Evolutionary conservation across 148 eudicot genomes (phyloP).

Genomic region (Nepenthes mirabilis): DNA sequence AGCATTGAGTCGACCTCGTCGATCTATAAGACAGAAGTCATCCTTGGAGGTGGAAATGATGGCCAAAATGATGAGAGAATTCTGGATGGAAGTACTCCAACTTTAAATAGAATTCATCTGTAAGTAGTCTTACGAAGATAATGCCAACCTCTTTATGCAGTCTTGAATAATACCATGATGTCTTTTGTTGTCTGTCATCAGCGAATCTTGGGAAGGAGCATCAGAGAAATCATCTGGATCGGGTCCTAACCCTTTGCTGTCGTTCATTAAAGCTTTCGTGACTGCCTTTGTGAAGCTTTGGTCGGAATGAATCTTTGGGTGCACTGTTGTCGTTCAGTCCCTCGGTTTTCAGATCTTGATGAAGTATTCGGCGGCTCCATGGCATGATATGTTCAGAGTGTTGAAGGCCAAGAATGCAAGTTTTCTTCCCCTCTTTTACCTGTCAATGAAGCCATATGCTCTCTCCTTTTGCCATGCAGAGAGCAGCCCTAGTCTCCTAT

Average conservation of each 20-base stretch:
- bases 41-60: slow-evolving; percentile 9
- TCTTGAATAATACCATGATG: neutral
- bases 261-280: slow-evolving; percentile 35
- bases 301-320: slow-evolving; percentile 24
- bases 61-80: slow-evolving; percentile 10
- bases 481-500: too few relatives aligned
- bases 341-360: neutral
- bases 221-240: slow-evolving; percentile 20
- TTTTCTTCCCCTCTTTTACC: too few relatives aligned
- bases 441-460: too few relatives aligned
- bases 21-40: slow-evolving; percentile 4
- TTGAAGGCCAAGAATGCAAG: too few relatives aligned
- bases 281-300: slow-evolving; percentile 48
- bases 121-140: slow-evolving; percentile 17
- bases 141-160: neutral
- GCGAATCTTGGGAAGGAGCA: slow-evolving; percentile 45
- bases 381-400: too few relatives aligned
- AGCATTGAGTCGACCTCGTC: slow-evolving; percentile 11
- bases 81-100: slow-evolving; percentile 22
- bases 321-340: neutral
- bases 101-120: slow-evolving; percentile 57
- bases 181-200: slow-evolving; percentile 11
- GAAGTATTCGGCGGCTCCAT: neutral
- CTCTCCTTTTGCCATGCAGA: too few relatives aligned
- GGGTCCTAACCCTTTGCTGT: slow-evolving; percentile 38